phyloP scores from a whole-genome alignment of 2,329 filamentous ascomycete species.

The Septoria petroselini region DNA sequence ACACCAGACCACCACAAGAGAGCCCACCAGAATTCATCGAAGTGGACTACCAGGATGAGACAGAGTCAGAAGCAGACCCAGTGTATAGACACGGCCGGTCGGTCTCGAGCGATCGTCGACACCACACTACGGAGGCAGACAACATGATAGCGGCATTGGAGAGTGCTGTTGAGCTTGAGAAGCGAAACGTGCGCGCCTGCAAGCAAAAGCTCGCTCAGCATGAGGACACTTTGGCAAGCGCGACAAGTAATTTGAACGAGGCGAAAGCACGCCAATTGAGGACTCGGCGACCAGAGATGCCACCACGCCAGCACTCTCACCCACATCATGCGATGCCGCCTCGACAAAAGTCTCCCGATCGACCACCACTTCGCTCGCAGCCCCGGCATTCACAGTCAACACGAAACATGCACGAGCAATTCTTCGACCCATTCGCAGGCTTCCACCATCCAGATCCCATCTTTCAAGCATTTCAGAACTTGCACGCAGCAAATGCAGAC shows the following conservation, averaged over 20 bases:
- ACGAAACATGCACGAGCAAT: slow-evolving; percentile 7
- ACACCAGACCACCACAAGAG: slow-evolving; percentile 12
- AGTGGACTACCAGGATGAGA: slow-evolving; percentile 24
- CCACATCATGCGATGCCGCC: slow-evolving; percentile 9
- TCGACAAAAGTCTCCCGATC: slow-evolving; percentile 13
- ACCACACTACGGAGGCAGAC: slow-evolving; percentile 13
- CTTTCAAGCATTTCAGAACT: slow-evolving; percentile 24
- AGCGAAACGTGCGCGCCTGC: slow-evolving; percentile 23
- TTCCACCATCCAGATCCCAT: slow-evolving; percentile 23
- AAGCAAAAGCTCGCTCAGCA: slow-evolving; percentile 30
- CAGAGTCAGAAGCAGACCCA: slow-evolving; percentile 12
- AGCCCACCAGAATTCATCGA: slow-evolving; percentile 19
- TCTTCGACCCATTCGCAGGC: slow-evolving; percentile 21
- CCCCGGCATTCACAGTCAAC: slow-evolving; percentile 6
- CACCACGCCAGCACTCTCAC: slow-evolving; percentile 15
- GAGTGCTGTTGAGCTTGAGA: slow-evolving; percentile 27
- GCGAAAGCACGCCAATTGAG: slow-evolving; percentile 14
- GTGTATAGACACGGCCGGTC: slow-evolving; percentile 6
- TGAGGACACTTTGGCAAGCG: slow-evolving; percentile 22
- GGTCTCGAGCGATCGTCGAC: slow-evolving; percentile 7
- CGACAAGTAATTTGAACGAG: slow-evolving; percentile 20
- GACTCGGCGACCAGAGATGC: slow-evolving; percentile 7
- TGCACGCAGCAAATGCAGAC: slow-evolving; percentile 17
- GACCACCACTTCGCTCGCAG: slow-evolving; percentile 14
- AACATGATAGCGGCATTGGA: slow-evolving; percentile 26